A percentile compares a stretch with the other conserved stretches of the same genome.
These are phyloP conservation scores for Polyplosphaeria fusca DNA, from an alignment of 495 filamentous ascomycete species.

Conservation along the genomic window DNA sequence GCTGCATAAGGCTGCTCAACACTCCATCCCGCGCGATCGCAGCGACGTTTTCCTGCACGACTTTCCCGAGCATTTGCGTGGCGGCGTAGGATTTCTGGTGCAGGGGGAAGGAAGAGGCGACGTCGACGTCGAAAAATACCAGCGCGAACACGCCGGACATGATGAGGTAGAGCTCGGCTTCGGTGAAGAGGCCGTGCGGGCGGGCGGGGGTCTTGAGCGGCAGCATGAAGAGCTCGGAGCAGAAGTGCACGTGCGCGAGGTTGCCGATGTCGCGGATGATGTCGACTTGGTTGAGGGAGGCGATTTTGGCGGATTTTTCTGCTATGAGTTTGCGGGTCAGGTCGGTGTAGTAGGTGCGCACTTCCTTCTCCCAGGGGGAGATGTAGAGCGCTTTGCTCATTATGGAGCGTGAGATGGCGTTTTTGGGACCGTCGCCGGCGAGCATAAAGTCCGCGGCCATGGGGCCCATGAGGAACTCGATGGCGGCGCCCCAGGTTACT, in stretches of 20 bases:
- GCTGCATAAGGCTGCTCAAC: slow-evolving; percentile 29
- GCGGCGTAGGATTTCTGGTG: slow-evolving; percentile 50
- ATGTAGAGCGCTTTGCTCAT: slow-evolving; percentile 50
- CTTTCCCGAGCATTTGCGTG: slow-evolving; percentile 35
- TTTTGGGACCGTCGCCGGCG: slow-evolving; percentile 50
- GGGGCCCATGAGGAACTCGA: slow-evolving; percentile 49
- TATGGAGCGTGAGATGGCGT: slow-evolving; percentile 49
- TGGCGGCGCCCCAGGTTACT: slow-evolving; percentile 55
- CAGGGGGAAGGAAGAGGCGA: slow-evolving; percentile 60
- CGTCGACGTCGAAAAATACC: slow-evolving; percentile 65
- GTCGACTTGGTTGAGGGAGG: slow-evolving; percentile 56
- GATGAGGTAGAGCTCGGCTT: slow-evolving; percentile 57
- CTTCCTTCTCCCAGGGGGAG: slow-evolving; percentile 50
- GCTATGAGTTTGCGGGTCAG: slow-evolving; percentile 53
- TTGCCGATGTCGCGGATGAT: slow-evolving; percentile 64
- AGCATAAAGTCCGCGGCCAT: slow-evolving; percentile 54
- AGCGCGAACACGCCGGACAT: slow-evolving; percentile 59
- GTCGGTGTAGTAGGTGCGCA: slow-evolving; percentile 52
- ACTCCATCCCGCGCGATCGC: slow-evolving; percentile 29
- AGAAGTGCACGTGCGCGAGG: slow-evolving; percentile 58
- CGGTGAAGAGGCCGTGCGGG: slow-evolving; percentile 55
- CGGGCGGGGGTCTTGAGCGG: slow-evolving; percentile 62
- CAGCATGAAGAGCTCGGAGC: slow-evolving; percentile 59
- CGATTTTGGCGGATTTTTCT: slow-evolving; percentile 51
- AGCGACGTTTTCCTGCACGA: slow-evolving; percentile 35